Percentiles rank a stretch among this genome's conserved stretches.
These are phyloP conservation scores for Acmispon strigosus DNA, from an alignment of 306 rosid genomes.

Conservation along the genomic window DNA sequence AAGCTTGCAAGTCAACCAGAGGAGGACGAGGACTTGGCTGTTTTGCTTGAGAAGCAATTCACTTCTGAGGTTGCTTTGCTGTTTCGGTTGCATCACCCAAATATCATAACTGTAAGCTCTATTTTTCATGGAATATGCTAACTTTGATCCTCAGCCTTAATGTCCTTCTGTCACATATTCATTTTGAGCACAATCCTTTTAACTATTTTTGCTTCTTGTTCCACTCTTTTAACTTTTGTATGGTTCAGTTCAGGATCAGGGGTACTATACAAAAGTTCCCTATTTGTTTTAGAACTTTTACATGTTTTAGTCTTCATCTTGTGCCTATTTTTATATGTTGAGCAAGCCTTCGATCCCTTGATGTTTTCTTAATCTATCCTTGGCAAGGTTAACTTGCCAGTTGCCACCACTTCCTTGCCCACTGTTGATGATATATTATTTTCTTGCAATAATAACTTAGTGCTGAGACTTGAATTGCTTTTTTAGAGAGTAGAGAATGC, in stretches of 20 bases:
- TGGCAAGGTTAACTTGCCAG: not conserved
- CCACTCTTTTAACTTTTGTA: not conserved
- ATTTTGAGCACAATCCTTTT: too few relatives aligned
- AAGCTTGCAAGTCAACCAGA: conserved; percentile 92
- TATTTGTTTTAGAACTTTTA: too few relatives aligned
- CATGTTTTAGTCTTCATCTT: not conserved
- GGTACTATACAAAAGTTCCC: too few relatives aligned
- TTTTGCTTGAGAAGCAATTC: conserved; percentile 64
- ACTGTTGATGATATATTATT: not conserved
- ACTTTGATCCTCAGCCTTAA: too few relatives aligned
- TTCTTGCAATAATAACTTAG: not conserved
- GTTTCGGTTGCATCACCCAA: conserved; percentile 74
- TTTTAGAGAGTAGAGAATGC: not conserved
- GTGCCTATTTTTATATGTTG: too few relatives aligned
- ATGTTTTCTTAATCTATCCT: too few relatives aligned
- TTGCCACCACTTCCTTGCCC: not conserved
- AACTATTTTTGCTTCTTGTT: not conserved
- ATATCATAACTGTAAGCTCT: conserved; percentile 80
- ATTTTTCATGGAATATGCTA: too few relatives aligned
- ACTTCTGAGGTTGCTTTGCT: conserved; percentile 87
- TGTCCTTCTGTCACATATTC: too few relatives aligned
- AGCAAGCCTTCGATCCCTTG: too few relatives aligned
- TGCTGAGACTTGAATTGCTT: not conserved
- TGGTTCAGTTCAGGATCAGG: too few relatives aligned
- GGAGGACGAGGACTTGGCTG: conserved; percentile 75